Evolutionary conservation across 768 basidiomycete species (phyloP).

Genomic region (Leccinum barrowsii): DNA sequence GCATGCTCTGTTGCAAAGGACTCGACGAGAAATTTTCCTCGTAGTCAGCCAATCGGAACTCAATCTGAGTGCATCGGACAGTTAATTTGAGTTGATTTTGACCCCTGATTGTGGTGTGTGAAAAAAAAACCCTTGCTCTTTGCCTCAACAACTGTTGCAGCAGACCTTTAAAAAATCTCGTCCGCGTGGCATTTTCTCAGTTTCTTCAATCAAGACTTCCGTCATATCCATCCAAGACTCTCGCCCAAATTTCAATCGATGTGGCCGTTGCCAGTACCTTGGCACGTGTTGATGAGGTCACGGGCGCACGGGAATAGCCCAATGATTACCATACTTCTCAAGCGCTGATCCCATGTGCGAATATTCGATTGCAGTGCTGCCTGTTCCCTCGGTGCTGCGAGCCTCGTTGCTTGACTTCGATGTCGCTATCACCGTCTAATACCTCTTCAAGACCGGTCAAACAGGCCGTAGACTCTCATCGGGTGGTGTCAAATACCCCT

Average conservation of each 20-base stretch:
- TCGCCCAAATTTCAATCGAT: not conserved
- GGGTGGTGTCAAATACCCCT: conserved; percentile 11
- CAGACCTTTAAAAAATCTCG: not conserved
- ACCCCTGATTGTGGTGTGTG: too few relatives aligned
- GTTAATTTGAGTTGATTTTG: too few relatives aligned
- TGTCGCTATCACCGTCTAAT: conserved; percentile 4
- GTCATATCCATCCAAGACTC: not conserved
- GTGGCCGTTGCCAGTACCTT: not conserved
- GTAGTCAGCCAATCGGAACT: too few relatives aligned
- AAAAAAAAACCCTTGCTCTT: too few relatives aligned
- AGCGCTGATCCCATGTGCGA: not conserved
- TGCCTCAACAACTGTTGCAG: too few relatives aligned
- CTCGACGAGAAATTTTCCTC: too few relatives aligned
- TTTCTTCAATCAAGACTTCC: not conserved
- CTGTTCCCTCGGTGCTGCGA: not conserved
- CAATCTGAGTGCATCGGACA: too few relatives aligned
- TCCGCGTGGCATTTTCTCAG: not conserved
- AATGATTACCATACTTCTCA: not conserved
- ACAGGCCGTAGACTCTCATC: conserved; percentile 9
- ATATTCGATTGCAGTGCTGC: not conserved
- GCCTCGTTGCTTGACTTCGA: not conserved
- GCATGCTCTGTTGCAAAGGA: too few relatives aligned
- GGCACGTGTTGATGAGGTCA: conserved; percentile 8
- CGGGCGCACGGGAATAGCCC: not conserved
- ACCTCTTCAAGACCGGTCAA: conserved; percentile 21